phyloP scores from a whole-genome alignment of 176 grass and related monocot species.

The Zoysia japonica region DNA sequence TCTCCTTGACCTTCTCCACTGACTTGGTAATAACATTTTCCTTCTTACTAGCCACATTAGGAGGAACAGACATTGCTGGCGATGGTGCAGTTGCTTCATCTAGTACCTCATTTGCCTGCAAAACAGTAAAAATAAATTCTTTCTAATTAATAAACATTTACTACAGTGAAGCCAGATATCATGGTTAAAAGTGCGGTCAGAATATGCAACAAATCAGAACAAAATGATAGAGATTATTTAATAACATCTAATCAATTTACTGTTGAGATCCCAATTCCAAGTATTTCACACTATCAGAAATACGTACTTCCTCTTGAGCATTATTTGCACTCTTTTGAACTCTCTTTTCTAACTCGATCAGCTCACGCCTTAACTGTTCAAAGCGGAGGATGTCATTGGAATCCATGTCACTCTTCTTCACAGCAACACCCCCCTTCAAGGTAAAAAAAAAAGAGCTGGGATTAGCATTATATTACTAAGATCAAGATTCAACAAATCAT shows the following conservation, averaged over 20 bases:
- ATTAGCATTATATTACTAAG: conserved; percentile 16
- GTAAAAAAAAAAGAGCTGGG: neutral
- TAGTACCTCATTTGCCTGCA: conserved; percentile 50
- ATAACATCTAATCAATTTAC: conserved; percentile 12
- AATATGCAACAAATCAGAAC: conserved; percentile 35
- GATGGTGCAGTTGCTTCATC: conserved; percentile 40
- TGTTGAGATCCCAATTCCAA: conserved; percentile 27
- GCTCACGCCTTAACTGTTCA: conserved; percentile 67
- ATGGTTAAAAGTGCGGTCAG: conserved; percentile 15
- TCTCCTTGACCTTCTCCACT: conserved; percentile 88
- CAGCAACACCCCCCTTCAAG: conserved; percentile 47
- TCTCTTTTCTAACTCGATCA: conserved; percentile 91
- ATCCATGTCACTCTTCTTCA: conserved; percentile 53
- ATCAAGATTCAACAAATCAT: conserved; percentile 14
- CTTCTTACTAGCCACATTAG: conserved; percentile 49
- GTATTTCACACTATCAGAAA: conserved; percentile 32
- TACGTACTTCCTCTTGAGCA: conserved; percentile 61
- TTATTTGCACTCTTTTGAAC: conserved; percentile 80
- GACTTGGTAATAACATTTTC: conserved; percentile 87
- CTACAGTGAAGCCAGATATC: neutral
- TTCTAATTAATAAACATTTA: neutral
- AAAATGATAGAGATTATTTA: conserved; percentile 12
- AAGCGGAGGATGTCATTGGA: conserved; percentile 76
- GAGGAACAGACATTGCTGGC: conserved; percentile 30
- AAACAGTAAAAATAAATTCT: conserved; percentile 32